These are phyloP conservation scores for Rhodotorula sp. DNA, from an alignment of 1,284 basidiomycete genomes.

Conservation along the genomic window DNA sequence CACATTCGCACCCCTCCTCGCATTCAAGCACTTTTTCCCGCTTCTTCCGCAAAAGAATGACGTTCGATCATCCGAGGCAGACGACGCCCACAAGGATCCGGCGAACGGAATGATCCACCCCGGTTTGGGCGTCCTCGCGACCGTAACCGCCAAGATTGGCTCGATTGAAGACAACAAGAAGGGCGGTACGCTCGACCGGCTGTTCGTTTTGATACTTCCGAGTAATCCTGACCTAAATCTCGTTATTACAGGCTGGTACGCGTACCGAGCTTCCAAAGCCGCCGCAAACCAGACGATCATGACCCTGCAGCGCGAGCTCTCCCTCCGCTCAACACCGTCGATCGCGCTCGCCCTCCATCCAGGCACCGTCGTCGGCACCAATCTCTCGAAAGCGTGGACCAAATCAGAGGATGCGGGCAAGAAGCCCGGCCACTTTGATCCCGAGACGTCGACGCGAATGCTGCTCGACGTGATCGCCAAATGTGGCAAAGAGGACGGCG, in stretches of 20 bases:
- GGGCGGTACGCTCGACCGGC: slow-evolving; percentile 46
- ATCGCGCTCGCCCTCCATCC: slow-evolving; percentile 44
- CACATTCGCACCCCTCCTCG: slow-evolving; percentile 54
- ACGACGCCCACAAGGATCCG: slow-evolving; percentile 44
- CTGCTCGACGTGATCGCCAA: slow-evolving; percentile 59
- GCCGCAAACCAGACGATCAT: slow-evolving; percentile 49
- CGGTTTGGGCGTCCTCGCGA: slow-evolving; percentile 50
- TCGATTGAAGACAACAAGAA: slow-evolving; percentile 53
- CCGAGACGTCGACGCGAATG: slow-evolving; percentile 61
- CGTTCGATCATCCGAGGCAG: slow-evolving; percentile 38
- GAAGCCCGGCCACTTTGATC: slow-evolving; percentile 44
- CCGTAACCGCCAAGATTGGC: slow-evolving; percentile 54
- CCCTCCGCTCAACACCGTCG: slow-evolving; percentile 27
- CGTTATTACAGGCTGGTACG: slow-evolving; percentile 28
- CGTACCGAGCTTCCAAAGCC: slow-evolving; percentile 49
- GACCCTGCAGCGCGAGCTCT: slow-evolving; percentile 45
- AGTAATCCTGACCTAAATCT: neutral
- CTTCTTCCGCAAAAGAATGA: slow-evolving; percentile 51
- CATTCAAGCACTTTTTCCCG: slow-evolving; percentile 55
- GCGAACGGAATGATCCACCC: slow-evolving; percentile 48
- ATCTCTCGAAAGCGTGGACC: slow-evolving; percentile 43
- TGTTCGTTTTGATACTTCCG: neutral
- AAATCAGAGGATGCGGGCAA: slow-evolving; percentile 36
- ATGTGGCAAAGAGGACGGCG: slow-evolving; percentile 55
- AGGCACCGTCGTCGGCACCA: slow-evolving; percentile 44